phyloP scores from a whole-genome alignment of 495 filamentous ascomycete species.

The Chaetomium fimeti region DNA sequence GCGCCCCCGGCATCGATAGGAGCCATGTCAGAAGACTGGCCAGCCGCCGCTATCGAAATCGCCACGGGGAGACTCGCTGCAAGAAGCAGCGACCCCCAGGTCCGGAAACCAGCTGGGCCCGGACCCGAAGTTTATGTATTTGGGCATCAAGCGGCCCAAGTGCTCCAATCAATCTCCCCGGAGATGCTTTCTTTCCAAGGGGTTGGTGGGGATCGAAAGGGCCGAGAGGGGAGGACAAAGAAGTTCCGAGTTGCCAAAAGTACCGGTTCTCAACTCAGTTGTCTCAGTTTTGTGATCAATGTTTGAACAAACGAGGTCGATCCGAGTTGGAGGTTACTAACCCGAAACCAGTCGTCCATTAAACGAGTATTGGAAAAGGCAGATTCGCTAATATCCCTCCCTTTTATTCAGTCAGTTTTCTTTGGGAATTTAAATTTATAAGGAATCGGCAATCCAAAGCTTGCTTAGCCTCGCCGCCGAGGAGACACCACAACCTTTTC shows the following conservation, averaged over 20 bases:
- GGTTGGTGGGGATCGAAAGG: not conserved
- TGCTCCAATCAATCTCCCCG: not conserved
- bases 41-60: constrained; percentile 16
- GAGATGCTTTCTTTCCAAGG: not conserved
- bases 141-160: constrained; percentile 7
- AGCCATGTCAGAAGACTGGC: constrained; percentile 16
- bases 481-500: not conserved
- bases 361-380: too few species aligned
- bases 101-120: not conserved
- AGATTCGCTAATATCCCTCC: too few species aligned
- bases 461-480: too few species aligned
- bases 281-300: not conserved
- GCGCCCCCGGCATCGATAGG: constrained; percentile 15
- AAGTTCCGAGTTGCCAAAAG: not conserved
- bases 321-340: too few species aligned
- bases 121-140: not conserved
- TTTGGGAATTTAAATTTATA: too few species aligned
- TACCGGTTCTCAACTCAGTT: not conserved
- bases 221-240: not conserved
- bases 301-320: not conserved
- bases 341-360: too few species aligned
- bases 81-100: not conserved
- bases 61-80: not conserved
- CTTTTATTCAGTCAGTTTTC: too few species aligned
- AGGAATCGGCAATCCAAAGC: too few species aligned